Evolutionary conservation across 345 rosid species (phyloP), one percentile per base, ranked within the genome.

Genomic region (Euphorbia lathyris): DNA sequence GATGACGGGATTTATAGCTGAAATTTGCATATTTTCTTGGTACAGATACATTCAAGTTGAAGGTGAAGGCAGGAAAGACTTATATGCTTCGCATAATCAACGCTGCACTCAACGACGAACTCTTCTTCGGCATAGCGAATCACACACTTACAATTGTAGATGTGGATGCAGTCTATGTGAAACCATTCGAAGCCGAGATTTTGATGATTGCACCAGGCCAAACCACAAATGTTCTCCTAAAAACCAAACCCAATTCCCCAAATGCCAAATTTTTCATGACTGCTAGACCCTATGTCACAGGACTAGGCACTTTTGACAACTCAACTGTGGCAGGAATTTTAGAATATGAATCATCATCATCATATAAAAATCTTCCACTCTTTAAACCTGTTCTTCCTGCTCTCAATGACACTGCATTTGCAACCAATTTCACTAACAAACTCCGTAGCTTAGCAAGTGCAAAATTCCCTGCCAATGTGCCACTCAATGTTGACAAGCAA

Each of bases 81-180:
- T 60, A 76, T 32, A 52, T 76, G 72, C 71, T 76, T 16, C 72
- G 75, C 2, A 27, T 76, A 30, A 76, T 76, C 75, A 76, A 76
- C 7, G 72, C 72, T 20, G 72, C 72, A 10, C 79, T 76, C 7
- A 76, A 76, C 9, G 79, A 76, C 9, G 79, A 76, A 66, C 75
- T 76, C 23, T 76, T 76, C 71, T 76, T 76, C 32, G 60, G 68
- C n/a, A 66, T 71, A 5, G 75, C 75, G 26, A 71, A 76, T 51
- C 79, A 76, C 40, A 71, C 72, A 32, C 47, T 71, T 4, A 61
- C 40, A 12, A 29, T 62, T 2, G 76, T 76, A 13, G 76, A 76
- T 0, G 80, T 27, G 3, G 80, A 76, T 55, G 80, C 76, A 5
- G 65, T 67, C 9, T 76, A 71, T 29, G 72, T 72, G 4, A 76